phyloP scores from a whole-genome alignment of 176 grass and related monocot species.

The Bromus sterilis region DNA sequence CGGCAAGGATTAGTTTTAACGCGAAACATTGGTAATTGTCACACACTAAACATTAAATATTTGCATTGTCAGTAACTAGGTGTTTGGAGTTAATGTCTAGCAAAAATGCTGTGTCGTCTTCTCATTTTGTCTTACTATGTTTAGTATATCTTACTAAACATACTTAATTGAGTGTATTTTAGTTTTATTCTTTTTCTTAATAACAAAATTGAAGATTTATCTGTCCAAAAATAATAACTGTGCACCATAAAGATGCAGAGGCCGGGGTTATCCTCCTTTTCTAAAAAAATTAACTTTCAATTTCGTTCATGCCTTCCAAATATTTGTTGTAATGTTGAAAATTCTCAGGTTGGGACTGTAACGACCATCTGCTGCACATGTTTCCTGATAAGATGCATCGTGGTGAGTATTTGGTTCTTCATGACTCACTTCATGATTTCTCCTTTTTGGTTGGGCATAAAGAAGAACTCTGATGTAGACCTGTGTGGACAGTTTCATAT shows the following conservation, averaged over 20 bases:
- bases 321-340: background rate
- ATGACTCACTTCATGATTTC: background rate
- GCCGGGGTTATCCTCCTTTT: too few species aligned
- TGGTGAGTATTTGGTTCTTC: constrained; percentile 60
- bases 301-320: background rate
- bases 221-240: background rate
- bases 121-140: background rate
- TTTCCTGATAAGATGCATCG: constrained; percentile 87
- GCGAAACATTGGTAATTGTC: background rate
- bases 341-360: constrained; percentile 81
- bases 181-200: background rate
- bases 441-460: constrained; percentile 9
- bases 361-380: constrained; percentile 83
- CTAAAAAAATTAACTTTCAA: background rate
- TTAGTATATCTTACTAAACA: background rate
- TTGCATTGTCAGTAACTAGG: background rate
- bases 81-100: background rate
- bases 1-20: background rate
- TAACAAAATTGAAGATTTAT: background rate
- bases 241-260: too few species aligned
- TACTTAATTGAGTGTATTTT: background rate
- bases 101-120: background rate
- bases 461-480: constrained; percentile 17
- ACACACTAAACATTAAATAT: background rate
- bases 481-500: constrained; percentile 8